These are phyloP conservation scores for Aspergillus ochraceus DNA, from an alignment of 2,329 filamentous ascomycete species.

Conservation along the genomic window DNA sequence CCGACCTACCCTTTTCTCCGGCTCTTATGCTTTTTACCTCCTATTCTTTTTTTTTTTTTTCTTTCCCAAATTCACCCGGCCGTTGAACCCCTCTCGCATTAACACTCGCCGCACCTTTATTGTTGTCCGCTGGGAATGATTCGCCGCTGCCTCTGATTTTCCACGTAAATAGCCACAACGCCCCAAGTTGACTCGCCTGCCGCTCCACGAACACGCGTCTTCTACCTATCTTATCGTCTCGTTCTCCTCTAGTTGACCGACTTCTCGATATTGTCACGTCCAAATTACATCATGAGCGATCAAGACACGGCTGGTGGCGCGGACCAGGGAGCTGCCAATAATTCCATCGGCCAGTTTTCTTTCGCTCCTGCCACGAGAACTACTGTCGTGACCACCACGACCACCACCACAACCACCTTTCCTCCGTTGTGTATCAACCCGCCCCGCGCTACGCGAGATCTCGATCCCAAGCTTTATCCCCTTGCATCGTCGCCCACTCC, in stretches of 20 bases:
- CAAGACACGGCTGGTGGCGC: conserved; percentile 21
- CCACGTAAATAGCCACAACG: conserved; percentile 7
- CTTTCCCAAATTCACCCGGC: background rate
- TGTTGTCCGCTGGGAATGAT: conserved; percentile 14
- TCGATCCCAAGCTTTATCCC: conserved; percentile 89
- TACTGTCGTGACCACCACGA: conserved; percentile 81
- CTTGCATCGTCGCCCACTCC: conserved; percentile 82
- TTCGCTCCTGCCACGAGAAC: conserved; percentile 65
- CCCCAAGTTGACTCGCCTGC: conserved; percentile 10
- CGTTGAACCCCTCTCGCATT: conserved; percentile 6
- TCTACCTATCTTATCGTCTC: conserved; percentile 2
- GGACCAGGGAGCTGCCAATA: conserved; percentile 26
- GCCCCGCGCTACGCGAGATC: conserved; percentile 66
- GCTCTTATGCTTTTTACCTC: conserved; percentile 1
- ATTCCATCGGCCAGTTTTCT: conserved; percentile 59
- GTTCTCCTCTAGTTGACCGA: conserved; percentile 11
- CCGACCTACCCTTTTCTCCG: conserved; percentile 11
- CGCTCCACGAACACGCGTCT: conserved; percentile 20
- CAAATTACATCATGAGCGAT: conserved; percentile 30
- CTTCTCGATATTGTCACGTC: conserved; percentile 9
- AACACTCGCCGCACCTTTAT: conserved; percentile 9
- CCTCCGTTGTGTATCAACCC: conserved; percentile 80
- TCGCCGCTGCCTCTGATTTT: conserved; percentile 17
- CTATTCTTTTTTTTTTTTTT: background rate
- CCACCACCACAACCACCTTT: conserved; percentile 77